Conservation (phyloP, 2,329 filamentous ascomycete species). For the Xylariaceae sp. region DNA sequence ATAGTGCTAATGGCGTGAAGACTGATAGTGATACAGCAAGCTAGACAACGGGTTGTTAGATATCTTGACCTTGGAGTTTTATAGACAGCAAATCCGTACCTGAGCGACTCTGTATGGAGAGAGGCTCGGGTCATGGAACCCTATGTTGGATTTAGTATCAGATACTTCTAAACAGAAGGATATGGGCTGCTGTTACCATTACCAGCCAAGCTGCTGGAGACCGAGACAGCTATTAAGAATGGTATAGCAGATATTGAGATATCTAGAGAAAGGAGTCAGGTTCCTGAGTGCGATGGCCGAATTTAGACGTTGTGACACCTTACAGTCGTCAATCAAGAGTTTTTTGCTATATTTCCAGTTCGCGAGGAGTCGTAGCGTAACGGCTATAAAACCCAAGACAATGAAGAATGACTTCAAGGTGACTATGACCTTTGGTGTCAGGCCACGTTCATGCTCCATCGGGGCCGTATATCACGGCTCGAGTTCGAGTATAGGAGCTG, state of each 20-base stretch:
- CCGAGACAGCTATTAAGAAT: constrained; percentile 17
- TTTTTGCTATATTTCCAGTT: constrained; percentile 28
- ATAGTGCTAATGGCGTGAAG: constrained; percentile 17
- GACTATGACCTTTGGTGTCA: constrained; percentile 15
- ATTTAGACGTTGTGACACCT: constrained; percentile 1
- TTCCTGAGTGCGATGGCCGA: neutral
- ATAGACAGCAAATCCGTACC: constrained; percentile 1
- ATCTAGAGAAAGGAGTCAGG: constrained; percentile 13
- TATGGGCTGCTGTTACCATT: constrained; percentile 17
- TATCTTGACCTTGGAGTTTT: neutral
- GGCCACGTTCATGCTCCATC: constrained; percentile 10
- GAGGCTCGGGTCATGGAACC: constrained; percentile 21
- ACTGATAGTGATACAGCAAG: constrained; percentile 24
- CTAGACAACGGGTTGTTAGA: neutral
- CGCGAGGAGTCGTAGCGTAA: constrained; percentile 22
- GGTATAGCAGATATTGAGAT: constrained; percentile 27
- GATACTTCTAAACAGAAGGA: neutral
- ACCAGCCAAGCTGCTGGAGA: constrained; percentile 22
- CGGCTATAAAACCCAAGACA: constrained; percentile 13
- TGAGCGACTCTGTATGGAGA: constrained; percentile 22
- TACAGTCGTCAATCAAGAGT: constrained; percentile 28
- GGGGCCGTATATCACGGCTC: neutral
- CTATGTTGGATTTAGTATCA: constrained; percentile 16
- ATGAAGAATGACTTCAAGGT: constrained; percentile 26
- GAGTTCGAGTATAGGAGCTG: constrained; percentile 1